These are phyloP conservation scores for Arachnopeziza araneosa DNA, from an alignment of 2,329 filamentous ascomycete species.

Conservation along the genomic window DNA sequence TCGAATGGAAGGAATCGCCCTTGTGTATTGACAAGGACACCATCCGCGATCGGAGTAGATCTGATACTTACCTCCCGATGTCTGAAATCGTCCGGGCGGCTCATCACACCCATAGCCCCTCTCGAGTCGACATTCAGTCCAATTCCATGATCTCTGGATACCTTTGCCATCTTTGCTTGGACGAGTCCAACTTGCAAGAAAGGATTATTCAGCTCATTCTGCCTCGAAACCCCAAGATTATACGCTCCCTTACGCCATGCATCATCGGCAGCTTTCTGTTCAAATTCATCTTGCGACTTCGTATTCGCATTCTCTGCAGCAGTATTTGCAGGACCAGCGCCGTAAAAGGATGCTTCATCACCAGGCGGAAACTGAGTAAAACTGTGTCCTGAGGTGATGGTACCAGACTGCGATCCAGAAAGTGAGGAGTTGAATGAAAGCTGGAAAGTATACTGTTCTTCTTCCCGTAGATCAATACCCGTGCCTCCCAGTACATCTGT, in stretches of 20 bases:
- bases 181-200: slow-evolving; percentile 32
- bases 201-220: slow-evolving; percentile 53
- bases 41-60: slow-evolving; percentile 57
- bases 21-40: slow-evolving; percentile 54
- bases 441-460: slow-evolving; percentile 75
- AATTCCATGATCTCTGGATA: slow-evolving; percentile 53
- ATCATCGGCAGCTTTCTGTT: slow-evolving; percentile 58
- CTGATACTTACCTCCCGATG: slow-evolving; percentile 41
- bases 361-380: slow-evolving; percentile 51
- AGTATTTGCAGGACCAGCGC: slow-evolving; percentile 61
- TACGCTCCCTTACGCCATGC: slow-evolving; percentile 61
- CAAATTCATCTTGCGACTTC: slow-evolving; percentile 56
- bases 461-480: slow-evolving; percentile 80
- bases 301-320: slow-evolving; percentile 40
- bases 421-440: slow-evolving; percentile 44
- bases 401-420: slow-evolving; percentile 36
- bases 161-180: slow-evolving; percentile 45
- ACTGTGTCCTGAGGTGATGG: slow-evolving; percentile 38
- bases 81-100: slow-evolving; percentile 25
- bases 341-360: slow-evolving; percentile 54
- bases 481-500: slow-evolving; percentile 80
- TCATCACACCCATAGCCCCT: slow-evolving; percentile 40
- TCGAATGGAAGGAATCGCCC: slow-evolving; percentile 71
- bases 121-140: slow-evolving; percentile 51
- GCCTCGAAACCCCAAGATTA: slow-evolving; percentile 46